Percentiles rank a stretch among this genome's conserved stretches.
phyloP scores from a whole-genome alignment of 2,329 filamentous ascomycete species.

The Alternaria solani region DNA sequence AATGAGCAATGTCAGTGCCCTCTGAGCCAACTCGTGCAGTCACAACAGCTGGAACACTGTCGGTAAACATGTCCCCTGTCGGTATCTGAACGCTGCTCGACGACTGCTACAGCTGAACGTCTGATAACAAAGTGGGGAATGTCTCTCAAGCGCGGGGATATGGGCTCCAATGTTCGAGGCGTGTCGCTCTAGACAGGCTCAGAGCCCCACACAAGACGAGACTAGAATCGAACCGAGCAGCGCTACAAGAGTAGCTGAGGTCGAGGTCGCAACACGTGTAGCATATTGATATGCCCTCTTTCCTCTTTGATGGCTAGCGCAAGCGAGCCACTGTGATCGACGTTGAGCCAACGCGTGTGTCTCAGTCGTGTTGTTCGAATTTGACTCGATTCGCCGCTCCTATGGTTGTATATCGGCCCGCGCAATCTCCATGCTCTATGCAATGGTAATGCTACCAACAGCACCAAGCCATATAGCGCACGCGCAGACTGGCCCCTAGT shows the following conservation, averaged over 20 bases:
- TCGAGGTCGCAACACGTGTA: conserved; percentile 2
- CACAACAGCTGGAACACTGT: conserved; percentile 2
- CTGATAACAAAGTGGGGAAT: conserved; percentile 10
- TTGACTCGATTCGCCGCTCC: neutral
- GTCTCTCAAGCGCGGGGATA: conserved; percentile 10
- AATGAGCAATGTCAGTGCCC: conserved; percentile 8
- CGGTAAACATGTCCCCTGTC: conserved; percentile 2
- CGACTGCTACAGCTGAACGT: neutral
- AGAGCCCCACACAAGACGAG: conserved; percentile 2
- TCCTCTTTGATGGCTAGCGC: conserved; percentile 8
- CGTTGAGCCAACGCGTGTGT: neutral
- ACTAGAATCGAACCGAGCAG: conserved; percentile 9
- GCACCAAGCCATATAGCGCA: neutral
- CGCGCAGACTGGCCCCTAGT: neutral
- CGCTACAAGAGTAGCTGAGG: neutral
- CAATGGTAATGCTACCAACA: conserved; percentile 1
- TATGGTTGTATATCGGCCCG: conserved; percentile 6
- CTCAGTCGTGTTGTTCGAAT: neutral
- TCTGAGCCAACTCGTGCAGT: conserved; percentile 7
- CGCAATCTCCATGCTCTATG: conserved; percentile 9
- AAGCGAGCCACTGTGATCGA: neutral
- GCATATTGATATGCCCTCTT: conserved; percentile 2
- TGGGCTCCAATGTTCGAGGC: conserved; percentile 20
- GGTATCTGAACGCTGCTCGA: conserved; percentile 5
- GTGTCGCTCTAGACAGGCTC: conserved; percentile 15